These are phyloP conservation scores for Zarea fungicola DNA, from an alignment of 2,329 filamentous ascomycete genomes.

Conservation along the genomic window DNA sequence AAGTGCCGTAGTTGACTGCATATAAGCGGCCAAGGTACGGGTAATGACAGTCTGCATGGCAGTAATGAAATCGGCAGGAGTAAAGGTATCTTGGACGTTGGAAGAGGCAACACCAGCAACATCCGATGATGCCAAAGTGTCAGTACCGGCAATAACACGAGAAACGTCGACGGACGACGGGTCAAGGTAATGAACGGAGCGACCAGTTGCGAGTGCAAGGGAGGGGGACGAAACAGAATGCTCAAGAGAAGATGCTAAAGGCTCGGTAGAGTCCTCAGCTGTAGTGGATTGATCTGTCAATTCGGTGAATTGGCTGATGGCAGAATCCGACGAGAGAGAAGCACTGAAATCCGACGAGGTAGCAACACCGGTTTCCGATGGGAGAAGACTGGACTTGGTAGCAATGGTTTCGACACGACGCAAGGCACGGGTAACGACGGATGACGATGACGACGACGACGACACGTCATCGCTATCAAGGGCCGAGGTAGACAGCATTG, in stretches of 20 bases:
- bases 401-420: too few relatives aligned
- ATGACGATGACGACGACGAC: too few relatives aligned
- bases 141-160: background rate
- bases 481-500: too few relatives aligned
- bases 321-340: background rate
- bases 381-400: too few relatives aligned
- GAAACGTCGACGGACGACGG: background rate
- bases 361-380: too few relatives aligned
- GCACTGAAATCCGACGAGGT: background rate
- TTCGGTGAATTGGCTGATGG: background rate
- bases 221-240: background rate
- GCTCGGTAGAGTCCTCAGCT: background rate
- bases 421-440: too few relatives aligned
- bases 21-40: background rate
- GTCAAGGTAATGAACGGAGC: background rate
- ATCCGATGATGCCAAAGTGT: background rate
- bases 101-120: too few relatives aligned
- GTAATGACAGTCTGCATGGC: conserved; percentile 1
- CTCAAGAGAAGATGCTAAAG: background rate
- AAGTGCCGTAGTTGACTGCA: too few relatives aligned
- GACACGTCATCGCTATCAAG: too few relatives aligned
- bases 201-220: background rate
- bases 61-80: background rate
- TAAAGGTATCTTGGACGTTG: background rate
- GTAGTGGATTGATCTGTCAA: background rate